Conservation (phyloP, 257 asterid genomes). For the Osmanthus fragrans region DNA sequence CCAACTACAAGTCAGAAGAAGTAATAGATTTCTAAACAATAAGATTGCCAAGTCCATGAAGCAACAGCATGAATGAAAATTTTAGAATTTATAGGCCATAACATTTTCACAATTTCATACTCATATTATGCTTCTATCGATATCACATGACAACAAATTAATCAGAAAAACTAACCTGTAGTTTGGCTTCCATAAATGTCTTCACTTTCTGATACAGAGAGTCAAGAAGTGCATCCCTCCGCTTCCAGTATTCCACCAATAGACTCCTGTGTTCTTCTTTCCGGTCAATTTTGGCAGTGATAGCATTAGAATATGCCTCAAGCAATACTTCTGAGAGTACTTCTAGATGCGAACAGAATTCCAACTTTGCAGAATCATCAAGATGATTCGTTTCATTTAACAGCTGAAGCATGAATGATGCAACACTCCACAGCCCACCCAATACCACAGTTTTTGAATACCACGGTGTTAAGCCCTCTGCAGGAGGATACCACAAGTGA, state of each 20-base stretch:
- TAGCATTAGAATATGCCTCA: slow-evolving; percentile 79
- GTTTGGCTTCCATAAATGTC: slow-evolving; percentile 44
- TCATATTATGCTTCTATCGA: slow-evolving; percentile 1
- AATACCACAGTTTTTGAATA: slow-evolving; percentile 67
- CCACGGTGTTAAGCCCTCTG: slow-evolving; percentile 92
- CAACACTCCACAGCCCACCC: slow-evolving; percentile 80
- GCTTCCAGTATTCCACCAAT: slow-evolving; percentile 71
- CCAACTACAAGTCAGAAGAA: background rate
- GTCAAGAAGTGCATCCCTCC: slow-evolving; percentile 78
- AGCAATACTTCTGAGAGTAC: slow-evolving; percentile 73
- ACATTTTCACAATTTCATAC: slow-evolving; percentile 21
- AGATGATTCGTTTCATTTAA: slow-evolving; percentile 53
- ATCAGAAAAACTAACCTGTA: slow-evolving; percentile 48
- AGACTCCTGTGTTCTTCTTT: slow-evolving; percentile 70
- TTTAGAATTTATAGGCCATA: slow-evolving; percentile 6
- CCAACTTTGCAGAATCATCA: slow-evolving; percentile 53
- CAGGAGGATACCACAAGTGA: slow-evolving; percentile 84
- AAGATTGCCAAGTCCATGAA: background rate
- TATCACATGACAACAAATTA: background rate
- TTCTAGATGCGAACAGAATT: slow-evolving; percentile 66
- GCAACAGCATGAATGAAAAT: slow-evolving; percentile 7
- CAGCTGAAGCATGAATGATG: slow-evolving; percentile 74
- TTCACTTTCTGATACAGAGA: slow-evolving; percentile 76
- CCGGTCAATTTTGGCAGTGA: slow-evolving; percentile 77
- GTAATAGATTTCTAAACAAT: background rate